Evolutionary conservation across 2,329 filamentous ascomycete species (phyloP), one percentile per base, ranked within the genome.

Genomic region (Trichoderma arundinaceum): DNA sequence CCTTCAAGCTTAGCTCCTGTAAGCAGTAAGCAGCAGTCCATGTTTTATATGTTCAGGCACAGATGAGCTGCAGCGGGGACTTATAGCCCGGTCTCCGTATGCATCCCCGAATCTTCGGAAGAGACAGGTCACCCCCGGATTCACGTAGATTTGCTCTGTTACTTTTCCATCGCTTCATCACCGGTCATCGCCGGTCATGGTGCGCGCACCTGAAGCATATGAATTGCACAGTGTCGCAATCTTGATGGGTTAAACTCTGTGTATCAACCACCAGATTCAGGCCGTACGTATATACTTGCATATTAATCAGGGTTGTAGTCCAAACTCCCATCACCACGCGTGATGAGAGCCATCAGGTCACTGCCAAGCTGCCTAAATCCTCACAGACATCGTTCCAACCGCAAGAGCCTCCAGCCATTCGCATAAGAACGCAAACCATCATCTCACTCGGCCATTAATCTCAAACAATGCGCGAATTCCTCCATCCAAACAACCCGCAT

Each of bases 401-500:
- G 4, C 22, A 10, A 38, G 3, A 38, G 5, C 32, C 22, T 33
- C 48, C 38, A 19, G 41, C 15, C 22, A 28, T 2, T 58, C 7
- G 13, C 19, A 35, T 28, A 4, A 15, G n/a, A 49, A 38, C 33
- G 12, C 43, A 35, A 28, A 12, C 15, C 57, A 49, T 8, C 35
- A 41, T 51, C 9, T 28, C 38, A 28, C 38, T 17, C 38, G 15
- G 10, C n/a, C 15, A 33, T 35, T 19, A 19, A 62, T 35, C 46
- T 51, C 58, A 44, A 53, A 52, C 46, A 53, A 62, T 53, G 58
- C 46, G 48, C 48, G 46, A 52, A 53, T 33, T 52, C 48, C 10
- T 19, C 35, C n/a, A 52, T 52, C n/a, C 38, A 17, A 41, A 33
- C 10, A 13, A 13, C 32, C 19, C 46, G 28, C 32, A 15, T 60